Percentiles rank a stretch among this genome's conserved stretches.
Conservation (phyloP, 768 basidiomycete species). For the Russula earlei region DNA sequence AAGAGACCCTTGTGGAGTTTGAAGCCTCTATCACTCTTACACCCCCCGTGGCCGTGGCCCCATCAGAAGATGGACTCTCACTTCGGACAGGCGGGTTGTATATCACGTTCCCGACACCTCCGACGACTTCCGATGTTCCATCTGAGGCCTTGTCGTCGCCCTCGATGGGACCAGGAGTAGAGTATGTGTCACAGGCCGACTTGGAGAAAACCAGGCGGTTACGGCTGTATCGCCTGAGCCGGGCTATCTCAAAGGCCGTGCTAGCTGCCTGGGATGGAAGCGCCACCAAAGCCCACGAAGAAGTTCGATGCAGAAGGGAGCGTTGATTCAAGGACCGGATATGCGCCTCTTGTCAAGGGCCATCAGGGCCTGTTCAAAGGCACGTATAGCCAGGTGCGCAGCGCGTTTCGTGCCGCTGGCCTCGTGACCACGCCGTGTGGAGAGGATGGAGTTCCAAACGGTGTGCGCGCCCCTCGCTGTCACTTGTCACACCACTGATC, state of each 20-base stretch:
- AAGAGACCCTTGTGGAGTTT: slow-evolving; percentile 17
- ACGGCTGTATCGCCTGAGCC: slow-evolving; percentile 12
- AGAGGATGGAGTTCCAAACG: slow-evolving; percentile 17
- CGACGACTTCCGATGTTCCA: slow-evolving; percentile 3
- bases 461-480: slow-evolving; percentile 8
- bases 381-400: slow-evolving; percentile 21
- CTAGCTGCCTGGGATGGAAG: slow-evolving; percentile 20
- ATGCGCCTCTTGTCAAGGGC: not conserved
- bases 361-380: slow-evolving; percentile 19
- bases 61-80: slow-evolving; percentile 10
- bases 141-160: not conserved
- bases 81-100: slow-evolving; percentile 20
- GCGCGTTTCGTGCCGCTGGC: slow-evolving; percentile 19
- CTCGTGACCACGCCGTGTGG: slow-evolving; percentile 19
- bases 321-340: not conserved
- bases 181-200: not conserved
- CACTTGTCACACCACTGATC: not conserved
- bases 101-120: slow-evolving; percentile 12
- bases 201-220: slow-evolving; percentile 12
- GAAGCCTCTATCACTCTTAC: not conserved
- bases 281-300: slow-evolving; percentile 5
- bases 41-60: not conserved
- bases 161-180: not conserved
- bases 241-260: slow-evolving; percentile 21
- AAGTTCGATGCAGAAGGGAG: slow-evolving; percentile 11